A percentile compares a stretch with the other conserved stretches of the same genome.
phyloP scores from a whole-genome alignment of 495 filamentous ascomycete species.

The Talaromyces trachyspermus region DNA sequence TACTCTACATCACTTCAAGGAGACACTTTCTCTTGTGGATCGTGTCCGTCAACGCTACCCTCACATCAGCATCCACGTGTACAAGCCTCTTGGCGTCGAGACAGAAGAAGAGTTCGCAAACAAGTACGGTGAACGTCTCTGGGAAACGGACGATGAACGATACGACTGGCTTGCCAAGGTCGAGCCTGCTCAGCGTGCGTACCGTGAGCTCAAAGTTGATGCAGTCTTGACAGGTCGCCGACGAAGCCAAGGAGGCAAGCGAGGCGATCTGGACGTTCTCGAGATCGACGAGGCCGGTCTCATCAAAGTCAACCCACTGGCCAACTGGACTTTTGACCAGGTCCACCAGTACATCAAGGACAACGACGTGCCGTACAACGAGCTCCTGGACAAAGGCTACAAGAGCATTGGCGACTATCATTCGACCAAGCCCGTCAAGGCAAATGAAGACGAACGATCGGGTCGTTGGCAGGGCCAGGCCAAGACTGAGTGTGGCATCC shows the following conservation, averaged over 20 bases:
- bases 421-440: slow-evolving; percentile 82
- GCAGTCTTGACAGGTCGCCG: slow-evolving; percentile 93
- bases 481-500: slow-evolving; percentile 97
- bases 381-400: slow-evolving; percentile 82
- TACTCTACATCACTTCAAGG: slow-evolving; percentile 90
- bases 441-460: slow-evolving; percentile 92
- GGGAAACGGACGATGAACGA: slow-evolving; percentile 76
- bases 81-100: slow-evolving; percentile 69
- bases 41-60: slow-evolving; percentile 70
- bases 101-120: slow-evolving; percentile 69
- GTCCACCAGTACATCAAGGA: slow-evolving; percentile 80
- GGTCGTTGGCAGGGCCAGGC: slow-evolving; percentile 91
- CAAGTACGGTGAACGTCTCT: slow-evolving; percentile 75
- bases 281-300: slow-evolving; percentile 89
- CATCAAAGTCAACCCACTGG: slow-evolving; percentile 97
- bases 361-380: slow-evolving; percentile 89
- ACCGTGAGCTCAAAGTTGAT: slow-evolving; percentile 78
- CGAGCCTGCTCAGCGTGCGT: slow-evolving; percentile 90
- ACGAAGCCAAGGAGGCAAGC: slow-evolving; percentile 87
- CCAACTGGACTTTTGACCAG: slow-evolving; percentile 89
- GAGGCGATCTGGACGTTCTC: slow-evolving; percentile 79
- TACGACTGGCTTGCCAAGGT: slow-evolving; percentile 99
- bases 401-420: slow-evolving; percentile 98
- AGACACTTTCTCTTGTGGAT: slow-evolving; percentile 79
- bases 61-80: slow-evolving; percentile 72